Base-by-base conservation (phyloP, 2,329 filamentous ascomycete species). In the Trichoderma breve region DNA sequence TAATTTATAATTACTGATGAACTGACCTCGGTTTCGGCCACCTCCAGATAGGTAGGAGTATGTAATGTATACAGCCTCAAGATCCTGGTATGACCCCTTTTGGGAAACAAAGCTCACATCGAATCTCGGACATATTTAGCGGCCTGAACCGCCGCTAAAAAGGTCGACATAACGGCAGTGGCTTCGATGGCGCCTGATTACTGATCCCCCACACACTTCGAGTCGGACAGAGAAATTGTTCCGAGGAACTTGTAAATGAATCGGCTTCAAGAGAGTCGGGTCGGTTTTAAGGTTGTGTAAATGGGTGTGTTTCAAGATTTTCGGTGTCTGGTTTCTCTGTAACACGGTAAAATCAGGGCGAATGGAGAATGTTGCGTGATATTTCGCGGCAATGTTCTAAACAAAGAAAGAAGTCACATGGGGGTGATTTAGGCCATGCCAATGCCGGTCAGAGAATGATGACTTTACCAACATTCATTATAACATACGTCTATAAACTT, bases 61-160 rank as follows among this genome's bases (percentile, higher is more conserved):
- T 51, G 43, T 39, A 18, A 39, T 39, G 6, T 18, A 39, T 39
- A 8, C 24, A 57, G 14, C 0, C 26, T 18, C 14, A 28, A 28
- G n/a, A 15, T 2, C 12, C 53, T 18, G 1, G 14, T 57, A 57
- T 5, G 3, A 6, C 2, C 24, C 26, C 24, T 28, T 30, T 18
- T 18, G 8, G 24, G 53, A 28, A 57, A 57, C n/a, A 28, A 57
- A 57, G 9, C 43, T 57, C 14, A 6, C 15, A 18, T 60, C 18
- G 18, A 32, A n/a, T 12, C 9, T 32, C 26, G 55, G 55, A 26
- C 15, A 60, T 36, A 62, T 39, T 30, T 7, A 39, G 12, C 58
- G 58, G 58, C 58, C 11, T 36, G 58, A 0, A 87, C 86, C 21
- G 79, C 84, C 1, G 86, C 85, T 24, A 87, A 86, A 77, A 85